Conservation (phyloP, 2,329 filamentous ascomycete genomes). For the Colletotrichum siamense region DNA sequence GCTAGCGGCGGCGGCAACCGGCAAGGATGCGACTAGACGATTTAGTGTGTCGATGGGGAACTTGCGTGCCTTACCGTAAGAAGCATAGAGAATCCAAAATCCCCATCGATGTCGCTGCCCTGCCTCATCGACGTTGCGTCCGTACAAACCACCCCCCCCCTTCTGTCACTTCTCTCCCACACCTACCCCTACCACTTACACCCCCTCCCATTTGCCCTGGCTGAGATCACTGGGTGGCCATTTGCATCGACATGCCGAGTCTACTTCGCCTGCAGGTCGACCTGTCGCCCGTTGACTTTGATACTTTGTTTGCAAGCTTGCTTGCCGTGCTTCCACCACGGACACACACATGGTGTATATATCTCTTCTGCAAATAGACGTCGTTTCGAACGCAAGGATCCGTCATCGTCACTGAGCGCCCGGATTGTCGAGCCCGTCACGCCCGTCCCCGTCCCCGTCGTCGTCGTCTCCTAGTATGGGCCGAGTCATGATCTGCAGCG, state of each 20-base stretch:
- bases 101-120: neutral
- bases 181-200: neutral
- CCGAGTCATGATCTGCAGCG: conserved; percentile 20
- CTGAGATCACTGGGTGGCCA: neutral
- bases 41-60: neutral
- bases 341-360: neutral
- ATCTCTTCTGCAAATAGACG: neutral
- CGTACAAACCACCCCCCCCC: neutral
- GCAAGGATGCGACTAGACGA: neutral
- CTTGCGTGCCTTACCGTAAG: neutral
- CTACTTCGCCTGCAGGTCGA: neutral
- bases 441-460: neutral
- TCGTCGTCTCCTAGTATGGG: neutral
- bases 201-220: neutral
- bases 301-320: neutral
- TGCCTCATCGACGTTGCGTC: conserved; percentile 9
- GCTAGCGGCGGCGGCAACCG: conserved; percentile 11
- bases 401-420: neutral
- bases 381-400: neutral
- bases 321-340: neutral
- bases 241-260: neutral
- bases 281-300: neutral
- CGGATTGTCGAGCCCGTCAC: neutral
- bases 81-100: neutral
- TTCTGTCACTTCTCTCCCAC: neutral